Percentiles rank a stretch among this genome's conserved stretches.
Evolutionary conservation across 805 yeast genomes (phyloP).

Genomic region (Tetrapisispora fleetii): DNA sequence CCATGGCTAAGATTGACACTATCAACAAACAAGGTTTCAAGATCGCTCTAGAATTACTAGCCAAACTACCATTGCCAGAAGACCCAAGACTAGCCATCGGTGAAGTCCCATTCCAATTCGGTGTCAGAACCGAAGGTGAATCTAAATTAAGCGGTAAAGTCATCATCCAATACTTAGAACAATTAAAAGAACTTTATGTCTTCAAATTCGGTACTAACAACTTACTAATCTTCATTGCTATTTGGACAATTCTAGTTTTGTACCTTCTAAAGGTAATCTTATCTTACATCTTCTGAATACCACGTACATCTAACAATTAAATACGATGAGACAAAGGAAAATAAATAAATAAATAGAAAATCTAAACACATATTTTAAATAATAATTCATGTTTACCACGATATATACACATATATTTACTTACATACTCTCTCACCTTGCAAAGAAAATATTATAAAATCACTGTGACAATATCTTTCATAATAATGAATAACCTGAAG

Average conservation of each 20-base stretch:
- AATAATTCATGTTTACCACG: no score
- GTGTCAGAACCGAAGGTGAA: slow-evolving; percentile 47
- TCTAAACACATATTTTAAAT: background rate
- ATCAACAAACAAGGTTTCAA: slow-evolving; percentile 40
- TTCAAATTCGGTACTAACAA: slow-evolving; percentile 37
- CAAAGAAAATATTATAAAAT: no score
- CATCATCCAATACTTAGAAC: slow-evolving; percentile 38
- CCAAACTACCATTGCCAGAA: slow-evolving; percentile 36
- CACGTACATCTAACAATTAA: background rate
- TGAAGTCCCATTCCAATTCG: slow-evolving; percentile 42
- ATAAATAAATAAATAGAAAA: background rate
- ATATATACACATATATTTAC: no score
- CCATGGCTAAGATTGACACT: slow-evolving; percentile 27
- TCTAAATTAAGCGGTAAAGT: slow-evolving; percentile 41
- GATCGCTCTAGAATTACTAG: slow-evolving; percentile 40
- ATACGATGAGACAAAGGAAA: background rate
- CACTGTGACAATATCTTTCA: no score
- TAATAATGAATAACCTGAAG: no score
- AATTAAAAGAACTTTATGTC: slow-evolving; percentile 37
- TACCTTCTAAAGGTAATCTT: slow-evolving; percentile 23
- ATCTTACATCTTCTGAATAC: slow-evolving; percentile 13
- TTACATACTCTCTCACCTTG: no score
- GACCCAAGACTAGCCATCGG: slow-evolving; percentile 30
- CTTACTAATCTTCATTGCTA: slow-evolving; percentile 26
- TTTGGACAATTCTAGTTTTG: slow-evolving; percentile 24